Conservation (phyloP, 768 basidiomycete species). For the Hirschioporus abietinus region DNA sequence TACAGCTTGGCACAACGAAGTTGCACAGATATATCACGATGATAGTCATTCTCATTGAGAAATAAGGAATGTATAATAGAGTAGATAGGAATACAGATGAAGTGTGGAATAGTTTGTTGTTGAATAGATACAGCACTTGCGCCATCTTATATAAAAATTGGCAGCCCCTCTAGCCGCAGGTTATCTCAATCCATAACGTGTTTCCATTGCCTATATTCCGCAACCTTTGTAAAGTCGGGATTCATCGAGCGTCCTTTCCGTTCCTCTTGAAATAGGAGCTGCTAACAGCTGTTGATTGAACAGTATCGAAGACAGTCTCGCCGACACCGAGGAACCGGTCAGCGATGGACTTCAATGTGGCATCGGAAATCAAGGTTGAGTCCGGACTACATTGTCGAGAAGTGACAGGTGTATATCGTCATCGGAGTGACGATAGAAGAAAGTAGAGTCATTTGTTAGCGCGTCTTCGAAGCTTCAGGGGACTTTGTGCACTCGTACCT, state of each 20-base stretch:
- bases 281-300: slow-evolving; percentile 81
- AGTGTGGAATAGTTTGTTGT: neutral
- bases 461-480: neutral
- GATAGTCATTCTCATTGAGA: too few relatives aligned
- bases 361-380: slow-evolving; percentile 65
- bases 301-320: slow-evolving; percentile 83
- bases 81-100: neutral
- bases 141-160: neutral
- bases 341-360: slow-evolving; percentile 67
- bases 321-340: slow-evolving; percentile 83
- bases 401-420: slow-evolving; percentile 4
- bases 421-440: slow-evolving; percentile 4
- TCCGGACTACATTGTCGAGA: slow-evolving; percentile 46
- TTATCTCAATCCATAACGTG: neutral
- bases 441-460: slow-evolving; percentile 10
- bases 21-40: too few relatives aligned
- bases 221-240: neutral
- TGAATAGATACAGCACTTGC: neutral
- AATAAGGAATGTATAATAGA: neutral
- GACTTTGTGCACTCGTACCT: slow-evolving; percentile 49
- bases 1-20: too few relatives aligned
- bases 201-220: neutral
- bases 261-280: slow-evolving; percentile 75
- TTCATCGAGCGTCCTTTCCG: slow-evolving; percentile 3
- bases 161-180: neutral